These are phyloP conservation scores for Penicillium lagena DNA, from an alignment of 495 filamentous ascomycete genomes.

Conservation along the genomic window DNA sequence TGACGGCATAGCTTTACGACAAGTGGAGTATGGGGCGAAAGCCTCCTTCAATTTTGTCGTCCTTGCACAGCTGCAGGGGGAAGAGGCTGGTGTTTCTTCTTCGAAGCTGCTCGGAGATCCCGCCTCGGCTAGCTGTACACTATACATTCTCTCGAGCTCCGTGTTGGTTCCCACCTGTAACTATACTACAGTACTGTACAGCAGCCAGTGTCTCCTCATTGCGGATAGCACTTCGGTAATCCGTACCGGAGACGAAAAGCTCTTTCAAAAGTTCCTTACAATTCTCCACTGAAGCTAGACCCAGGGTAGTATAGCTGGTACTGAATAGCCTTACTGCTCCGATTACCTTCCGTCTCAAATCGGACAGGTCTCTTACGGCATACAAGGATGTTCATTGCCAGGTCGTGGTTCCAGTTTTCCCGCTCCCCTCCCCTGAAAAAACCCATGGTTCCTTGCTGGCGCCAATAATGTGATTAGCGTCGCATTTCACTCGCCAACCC, in stretches of 20 bases:
- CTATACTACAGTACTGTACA: too few relatives aligned
- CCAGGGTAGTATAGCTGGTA: neutral
- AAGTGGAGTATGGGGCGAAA: neutral
- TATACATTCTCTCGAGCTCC: neutral
- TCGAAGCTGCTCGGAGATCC: too few relatives aligned
- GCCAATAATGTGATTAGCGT: too few relatives aligned
- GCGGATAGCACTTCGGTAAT: constrained; percentile 4
- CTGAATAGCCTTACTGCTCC: constrained; percentile 12
- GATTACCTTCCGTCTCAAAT: constrained; percentile 7
- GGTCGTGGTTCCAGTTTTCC: too few relatives aligned
- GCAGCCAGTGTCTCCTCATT: constrained; percentile 14
- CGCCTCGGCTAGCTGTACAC: too few relatives aligned
- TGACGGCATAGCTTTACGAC: constrained; percentile 19
- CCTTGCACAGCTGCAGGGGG: too few relatives aligned
- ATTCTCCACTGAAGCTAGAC: constrained; percentile 12
- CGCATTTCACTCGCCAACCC: too few relatives aligned
- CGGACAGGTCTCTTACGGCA: neutral
- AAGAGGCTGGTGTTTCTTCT: too few relatives aligned
- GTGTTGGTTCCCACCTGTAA: neutral
- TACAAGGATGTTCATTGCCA: neutral
- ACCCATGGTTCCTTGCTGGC: too few relatives aligned
- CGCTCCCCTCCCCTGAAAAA: too few relatives aligned
- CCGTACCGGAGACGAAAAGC: constrained; percentile 5
- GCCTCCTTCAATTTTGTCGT: too few relatives aligned
- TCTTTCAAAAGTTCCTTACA: constrained; percentile 5